Percentiles rank a stretch among this genome's conserved stretches.
Conservation (phyloP, 768 basidiomycete species). For the Rhodotorula toruloides region DNA sequence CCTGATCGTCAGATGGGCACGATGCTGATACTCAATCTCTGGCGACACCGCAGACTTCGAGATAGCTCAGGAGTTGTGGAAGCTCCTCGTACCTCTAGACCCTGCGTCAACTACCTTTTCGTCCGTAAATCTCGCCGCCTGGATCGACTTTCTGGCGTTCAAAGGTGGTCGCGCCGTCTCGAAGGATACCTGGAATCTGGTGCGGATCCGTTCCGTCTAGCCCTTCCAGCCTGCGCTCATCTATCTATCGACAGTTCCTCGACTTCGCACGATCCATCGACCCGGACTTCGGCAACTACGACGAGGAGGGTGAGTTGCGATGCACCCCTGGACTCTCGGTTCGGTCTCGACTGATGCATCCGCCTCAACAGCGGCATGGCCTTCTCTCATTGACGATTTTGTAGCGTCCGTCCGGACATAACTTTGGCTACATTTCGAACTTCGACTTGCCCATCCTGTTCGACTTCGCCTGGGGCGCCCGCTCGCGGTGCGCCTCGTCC, state of each 20-base stretch:
- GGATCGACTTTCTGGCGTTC: constrained; percentile 69
- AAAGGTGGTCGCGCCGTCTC: constrained; percentile 64
- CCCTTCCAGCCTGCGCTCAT: neutral
- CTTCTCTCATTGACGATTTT: constrained; percentile 78
- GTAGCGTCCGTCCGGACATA: constrained; percentile 68
- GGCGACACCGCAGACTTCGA: constrained; percentile 55
- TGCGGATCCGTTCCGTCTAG: too few species aligned
- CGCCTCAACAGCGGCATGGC: constrained; percentile 65
- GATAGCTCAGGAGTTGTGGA: constrained; percentile 68
- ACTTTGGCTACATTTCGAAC: too few species aligned
- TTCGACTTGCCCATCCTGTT: too few species aligned
- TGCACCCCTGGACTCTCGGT: neutral
- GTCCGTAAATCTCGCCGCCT: constrained; percentile 55
- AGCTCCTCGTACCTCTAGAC: constrained; percentile 67
- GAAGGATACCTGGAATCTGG: constrained; percentile 39
- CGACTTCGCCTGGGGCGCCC: too few species aligned
- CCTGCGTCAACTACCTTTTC: constrained; percentile 30
- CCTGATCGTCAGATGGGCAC: neutral
- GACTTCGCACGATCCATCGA: constrained; percentile 61
- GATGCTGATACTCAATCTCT: neutral
- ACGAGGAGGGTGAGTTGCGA: constrained; percentile 62
- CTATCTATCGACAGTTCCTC: constrained; percentile 22
- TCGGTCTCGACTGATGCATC: neutral
- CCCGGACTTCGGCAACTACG: constrained; percentile 64
- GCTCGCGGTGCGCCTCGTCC: neutral